phyloP scores from a whole-genome alignment of 192 early-diverging fungal species.

The Allomyces macrogynus region DNA sequence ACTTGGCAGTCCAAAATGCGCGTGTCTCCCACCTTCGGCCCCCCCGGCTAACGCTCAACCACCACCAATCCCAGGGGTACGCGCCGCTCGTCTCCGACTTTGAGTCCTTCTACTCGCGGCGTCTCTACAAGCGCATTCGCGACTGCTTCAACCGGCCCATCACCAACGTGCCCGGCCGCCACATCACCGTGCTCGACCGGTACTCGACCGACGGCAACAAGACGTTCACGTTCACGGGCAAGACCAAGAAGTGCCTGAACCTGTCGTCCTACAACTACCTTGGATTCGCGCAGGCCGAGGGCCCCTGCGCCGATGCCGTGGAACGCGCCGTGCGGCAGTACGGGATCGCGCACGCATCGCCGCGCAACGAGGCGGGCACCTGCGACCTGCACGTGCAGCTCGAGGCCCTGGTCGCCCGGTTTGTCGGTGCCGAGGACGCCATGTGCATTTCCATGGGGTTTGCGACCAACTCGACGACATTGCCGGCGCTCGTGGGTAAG shows the following conservation, averaged over 20 bases:
- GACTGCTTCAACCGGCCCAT: slow-evolving; percentile 91
- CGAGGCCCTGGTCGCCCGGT: slow-evolving; percentile 70
- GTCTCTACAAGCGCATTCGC: slow-evolving; percentile 66
- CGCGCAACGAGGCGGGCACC: slow-evolving; percentile 53
- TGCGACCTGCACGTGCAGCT: slow-evolving; percentile 47
- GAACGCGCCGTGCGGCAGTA: slow-evolving; percentile 47
- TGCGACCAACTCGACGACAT: slow-evolving; percentile 85
- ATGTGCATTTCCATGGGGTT: slow-evolving; percentile 91
- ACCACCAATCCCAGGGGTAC: slow-evolving; percentile 35
- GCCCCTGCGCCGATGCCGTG: slow-evolving; percentile 87
- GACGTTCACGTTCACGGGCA: slow-evolving; percentile 68
- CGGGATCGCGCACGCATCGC: slow-evolving; percentile 46
- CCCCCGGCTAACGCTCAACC: neutral
- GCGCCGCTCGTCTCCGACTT: slow-evolving; percentile 88
- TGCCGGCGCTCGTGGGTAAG: slow-evolving; percentile 63
- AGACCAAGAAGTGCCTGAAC: slow-evolving; percentile 60
- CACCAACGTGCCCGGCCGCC: slow-evolving; percentile 75
- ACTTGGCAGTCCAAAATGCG: slow-evolving; percentile 10
- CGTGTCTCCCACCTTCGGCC: neutral
- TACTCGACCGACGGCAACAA: slow-evolving; percentile 65
- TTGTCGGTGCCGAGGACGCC: slow-evolving; percentile 68
- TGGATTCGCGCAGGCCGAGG: slow-evolving; percentile 80
- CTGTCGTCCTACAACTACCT: slow-evolving; percentile 95
- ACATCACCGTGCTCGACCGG: slow-evolving; percentile 67
- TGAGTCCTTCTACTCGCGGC: slow-evolving; percentile 86